phyloP scores from a whole-genome alignment of 148 eudicot species.

The Chenopodium suecicum region DNA sequence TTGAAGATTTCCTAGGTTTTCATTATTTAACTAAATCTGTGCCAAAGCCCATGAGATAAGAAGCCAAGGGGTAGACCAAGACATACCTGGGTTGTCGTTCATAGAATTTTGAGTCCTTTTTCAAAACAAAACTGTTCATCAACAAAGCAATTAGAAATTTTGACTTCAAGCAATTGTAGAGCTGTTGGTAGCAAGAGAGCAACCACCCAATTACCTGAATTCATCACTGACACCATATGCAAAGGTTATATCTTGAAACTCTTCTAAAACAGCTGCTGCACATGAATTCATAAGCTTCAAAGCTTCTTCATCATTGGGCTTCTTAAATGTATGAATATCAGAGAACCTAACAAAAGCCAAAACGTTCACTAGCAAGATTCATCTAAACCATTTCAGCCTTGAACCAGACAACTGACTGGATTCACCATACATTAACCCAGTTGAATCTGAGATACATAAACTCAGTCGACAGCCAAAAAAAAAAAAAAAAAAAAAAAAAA shows the following conservation, averaged over 20 bases:
- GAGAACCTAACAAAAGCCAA: slow-evolving; percentile 66
- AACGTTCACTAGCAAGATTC: slow-evolving; percentile 34
- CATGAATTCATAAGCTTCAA: slow-evolving; percentile 91
- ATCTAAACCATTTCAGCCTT: slow-evolving; percentile 18
- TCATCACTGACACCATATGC: slow-evolving; percentile 88
- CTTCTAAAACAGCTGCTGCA: slow-evolving; percentile 74
- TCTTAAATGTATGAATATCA: slow-evolving; percentile 87
- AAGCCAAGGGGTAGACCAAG: neutral
- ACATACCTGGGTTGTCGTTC: slow-evolving; percentile 58
- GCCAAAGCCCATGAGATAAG: neutral
- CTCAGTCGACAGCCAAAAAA: neutral
- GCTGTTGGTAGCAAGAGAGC: neutral
- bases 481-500: neutral
- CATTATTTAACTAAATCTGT: neutral
- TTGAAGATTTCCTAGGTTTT: neutral
- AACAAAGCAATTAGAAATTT: neutral
- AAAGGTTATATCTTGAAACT: slow-evolving; percentile 67
- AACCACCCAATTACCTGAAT: slow-evolving; percentile 46
- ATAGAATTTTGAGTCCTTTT: slow-evolving; percentile 55
- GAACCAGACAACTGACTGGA: slow-evolving; percentile 23
- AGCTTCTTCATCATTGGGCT: slow-evolving; percentile 88
- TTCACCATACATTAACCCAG: neutral
- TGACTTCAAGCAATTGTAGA: neutral
- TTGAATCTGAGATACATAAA: neutral
- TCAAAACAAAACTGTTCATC: slow-evolving; percentile 66